These are phyloP conservation scores for Solanum corneliomulleri DNA, from an alignment of 257 asterid genomes.

Conservation along the genomic window DNA sequence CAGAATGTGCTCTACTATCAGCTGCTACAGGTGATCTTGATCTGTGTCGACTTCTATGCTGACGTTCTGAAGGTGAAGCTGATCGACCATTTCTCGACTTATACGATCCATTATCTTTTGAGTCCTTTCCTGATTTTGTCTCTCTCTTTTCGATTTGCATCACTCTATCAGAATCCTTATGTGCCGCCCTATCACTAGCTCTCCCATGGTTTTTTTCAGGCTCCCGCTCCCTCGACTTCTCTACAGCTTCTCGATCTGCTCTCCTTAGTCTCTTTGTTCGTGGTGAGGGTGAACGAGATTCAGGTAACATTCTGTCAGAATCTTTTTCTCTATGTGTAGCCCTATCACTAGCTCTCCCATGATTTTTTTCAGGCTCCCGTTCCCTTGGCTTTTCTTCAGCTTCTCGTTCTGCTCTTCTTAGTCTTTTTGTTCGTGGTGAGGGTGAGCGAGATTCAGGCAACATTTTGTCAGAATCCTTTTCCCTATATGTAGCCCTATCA, in stretches of 20 bases:
- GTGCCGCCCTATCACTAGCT: constrained; percentile 29
- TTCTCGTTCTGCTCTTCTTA: constrained; percentile 29
- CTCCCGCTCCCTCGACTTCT: constrained; percentile 30
- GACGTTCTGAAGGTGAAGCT: constrained; percentile 46
- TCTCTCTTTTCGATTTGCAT: constrained; percentile 33
- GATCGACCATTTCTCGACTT: constrained; percentile 42
- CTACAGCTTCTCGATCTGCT: constrained; percentile 41
- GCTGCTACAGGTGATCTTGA: constrained; percentile 59
- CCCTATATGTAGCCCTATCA: constrained; percentile 34
- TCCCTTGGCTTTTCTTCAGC: constrained; percentile 31
- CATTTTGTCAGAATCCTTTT: constrained; percentile 35
- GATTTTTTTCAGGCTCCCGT: constrained; percentile 35
- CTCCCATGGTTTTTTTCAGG: constrained; percentile 32
- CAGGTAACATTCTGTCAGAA: constrained; percentile 23
- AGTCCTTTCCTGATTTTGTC: constrained; percentile 47
- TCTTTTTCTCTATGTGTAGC: constrained; percentile 33
- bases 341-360: constrained; percentile 34
- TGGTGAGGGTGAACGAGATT: background rate
- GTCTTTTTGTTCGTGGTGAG: background rate
- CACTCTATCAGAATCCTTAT: constrained; percentile 35
- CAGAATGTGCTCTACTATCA: constrained; percentile 50
- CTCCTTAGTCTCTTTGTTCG: background rate
- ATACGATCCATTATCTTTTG: constrained; percentile 34
- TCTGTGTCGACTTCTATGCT: constrained; percentile 46
- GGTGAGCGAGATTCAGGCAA: background rate